These are phyloP conservation scores for Heterococcus sp. DNA, from an alignment of 108 stramenopile species.

Conservation along the genomic window DNA sequence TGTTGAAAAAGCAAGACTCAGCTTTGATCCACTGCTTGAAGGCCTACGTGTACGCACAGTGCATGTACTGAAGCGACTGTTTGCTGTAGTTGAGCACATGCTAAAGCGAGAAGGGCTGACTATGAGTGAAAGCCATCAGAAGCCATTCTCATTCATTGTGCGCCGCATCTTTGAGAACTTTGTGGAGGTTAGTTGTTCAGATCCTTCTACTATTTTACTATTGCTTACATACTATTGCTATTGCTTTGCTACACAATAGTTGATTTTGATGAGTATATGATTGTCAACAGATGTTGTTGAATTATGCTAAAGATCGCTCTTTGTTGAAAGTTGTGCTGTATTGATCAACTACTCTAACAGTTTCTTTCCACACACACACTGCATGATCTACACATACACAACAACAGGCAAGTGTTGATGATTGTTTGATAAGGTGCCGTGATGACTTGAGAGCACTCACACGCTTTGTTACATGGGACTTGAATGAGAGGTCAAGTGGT, in stretches of 20 bases:
- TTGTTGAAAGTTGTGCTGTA: no score
- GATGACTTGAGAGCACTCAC: constrained; percentile 83
- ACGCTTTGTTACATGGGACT: constrained; percentile 87
- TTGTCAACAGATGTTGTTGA: no score
- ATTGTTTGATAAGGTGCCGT: constrained; percentile 59
- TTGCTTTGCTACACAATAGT: no score
- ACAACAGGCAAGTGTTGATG: constrained; percentile 56
- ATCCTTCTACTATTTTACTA: no score
- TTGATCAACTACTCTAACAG: no score
- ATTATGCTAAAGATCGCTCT: no score
- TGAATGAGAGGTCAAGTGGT: constrained; percentile 74
- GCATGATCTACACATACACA: no score
- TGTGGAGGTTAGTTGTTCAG: constrained; percentile 55
- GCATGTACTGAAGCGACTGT: constrained; percentile 82
- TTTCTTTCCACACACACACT: no score
- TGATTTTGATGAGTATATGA: no score
- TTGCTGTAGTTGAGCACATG: constrained; percentile 79
- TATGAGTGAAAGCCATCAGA: constrained; percentile 56
- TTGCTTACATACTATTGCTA: no score
- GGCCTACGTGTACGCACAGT: constrained; percentile 60
- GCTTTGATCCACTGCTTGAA: constrained; percentile 78
- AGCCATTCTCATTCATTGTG: constrained; percentile 59
- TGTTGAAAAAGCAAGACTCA: constrained; percentile 77
- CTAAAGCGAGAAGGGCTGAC: constrained; percentile 69
- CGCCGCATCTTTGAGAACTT: constrained; percentile 76